These are phyloP conservation scores for Suillus bovinus DNA, from an alignment of 768 basidiomycete species.

Conservation along the genomic window DNA sequence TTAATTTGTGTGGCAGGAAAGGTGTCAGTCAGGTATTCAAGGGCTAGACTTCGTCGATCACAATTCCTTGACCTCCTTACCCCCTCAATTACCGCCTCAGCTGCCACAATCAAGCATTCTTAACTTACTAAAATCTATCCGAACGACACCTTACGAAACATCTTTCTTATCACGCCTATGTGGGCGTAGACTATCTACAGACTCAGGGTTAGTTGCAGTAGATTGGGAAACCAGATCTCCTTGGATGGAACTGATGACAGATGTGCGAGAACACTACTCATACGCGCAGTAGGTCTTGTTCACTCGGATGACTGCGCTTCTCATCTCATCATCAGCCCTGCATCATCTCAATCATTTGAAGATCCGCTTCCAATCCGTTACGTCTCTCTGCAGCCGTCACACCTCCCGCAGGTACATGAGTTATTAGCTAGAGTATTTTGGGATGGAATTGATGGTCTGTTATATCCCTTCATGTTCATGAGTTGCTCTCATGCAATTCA, in stretches of 20 bases:
- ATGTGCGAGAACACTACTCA: conserved; percentile 64
- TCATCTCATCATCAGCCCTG: conserved; percentile 45
- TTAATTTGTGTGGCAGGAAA: conserved; percentile 21
- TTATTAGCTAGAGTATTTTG: conserved; percentile 70
- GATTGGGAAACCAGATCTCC: conserved; percentile 75
- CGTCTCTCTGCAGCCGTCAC: conserved; percentile 53
- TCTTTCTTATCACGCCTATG: conserved; percentile 70
- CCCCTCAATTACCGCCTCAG: conserved; percentile 27
- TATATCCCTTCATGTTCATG: conserved; percentile 8
- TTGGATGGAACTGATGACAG: conserved; percentile 76
- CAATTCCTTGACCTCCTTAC: conserved; percentile 27
- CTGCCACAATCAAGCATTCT: conserved; percentile 37
- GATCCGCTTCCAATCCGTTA: conserved; percentile 60
- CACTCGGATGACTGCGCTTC: background rate
- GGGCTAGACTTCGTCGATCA: conserved; percentile 3
- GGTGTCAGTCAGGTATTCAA: conserved; percentile 17
- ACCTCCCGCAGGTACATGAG: conserved; percentile 73
- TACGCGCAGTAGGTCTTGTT: conserved; percentile 54
- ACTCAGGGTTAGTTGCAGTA: conserved; percentile 47
- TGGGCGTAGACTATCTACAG: conserved; percentile 35
- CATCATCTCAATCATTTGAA: conserved; percentile 46
- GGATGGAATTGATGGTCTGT: conserved; percentile 72
- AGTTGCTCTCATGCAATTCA: background rate
- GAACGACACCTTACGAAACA: conserved; percentile 60
- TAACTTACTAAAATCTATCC: conserved; percentile 54